Conservation (phyloP, 352 stramenopile species). For the Globisporangium radiosum region DNA sequence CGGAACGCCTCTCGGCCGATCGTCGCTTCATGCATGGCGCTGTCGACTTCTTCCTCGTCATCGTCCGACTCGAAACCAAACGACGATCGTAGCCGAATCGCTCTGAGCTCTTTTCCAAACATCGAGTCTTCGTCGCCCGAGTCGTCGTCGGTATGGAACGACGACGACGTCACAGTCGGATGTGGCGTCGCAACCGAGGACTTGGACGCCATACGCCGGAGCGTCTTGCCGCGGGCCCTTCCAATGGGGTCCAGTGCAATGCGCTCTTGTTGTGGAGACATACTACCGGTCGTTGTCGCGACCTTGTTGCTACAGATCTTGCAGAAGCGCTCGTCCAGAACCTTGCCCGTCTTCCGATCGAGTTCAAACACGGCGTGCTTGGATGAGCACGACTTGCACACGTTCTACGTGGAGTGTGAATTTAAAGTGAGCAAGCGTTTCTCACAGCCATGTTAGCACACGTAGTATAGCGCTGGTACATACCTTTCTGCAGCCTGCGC, state of each 20-base stretch:
- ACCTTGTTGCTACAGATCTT: conserved; percentile 11
- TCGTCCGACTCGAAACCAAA: not conserved
- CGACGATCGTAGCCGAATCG: conserved; percentile 1
- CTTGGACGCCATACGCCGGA: not conserved
- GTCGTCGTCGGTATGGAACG: conserved; percentile 8
- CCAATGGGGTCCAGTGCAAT: conserved; percentile 2
- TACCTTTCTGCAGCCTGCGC: conserved; percentile 1
- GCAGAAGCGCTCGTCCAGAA: conserved; percentile 6
- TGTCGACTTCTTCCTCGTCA: not conserved
- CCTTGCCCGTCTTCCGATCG: not conserved
- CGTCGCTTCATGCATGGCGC: not conserved
- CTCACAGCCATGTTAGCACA: no score
- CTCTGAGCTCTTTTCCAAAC: not conserved
- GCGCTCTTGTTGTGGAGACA: conserved; percentile 1
- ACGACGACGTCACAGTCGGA: conserved; percentile 1
- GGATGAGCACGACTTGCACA: conserved; percentile 7
- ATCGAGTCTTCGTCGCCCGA: not conserved
- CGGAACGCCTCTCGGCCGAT: conserved; percentile 4
- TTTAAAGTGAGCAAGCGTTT: not conserved
- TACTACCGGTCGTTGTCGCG: not conserved
- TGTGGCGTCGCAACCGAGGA: not conserved
- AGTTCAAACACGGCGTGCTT: conserved; percentile 3
- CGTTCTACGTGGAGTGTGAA: not conserved
- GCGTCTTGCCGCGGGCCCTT: not conserved
- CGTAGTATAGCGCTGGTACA: not conserved